A percentile compares a stretch with the other conserved stretches of the same genome.
Conservation (phyloP, 176 grass and related monocot genomes). For the Oryza brachyantha region DNA sequence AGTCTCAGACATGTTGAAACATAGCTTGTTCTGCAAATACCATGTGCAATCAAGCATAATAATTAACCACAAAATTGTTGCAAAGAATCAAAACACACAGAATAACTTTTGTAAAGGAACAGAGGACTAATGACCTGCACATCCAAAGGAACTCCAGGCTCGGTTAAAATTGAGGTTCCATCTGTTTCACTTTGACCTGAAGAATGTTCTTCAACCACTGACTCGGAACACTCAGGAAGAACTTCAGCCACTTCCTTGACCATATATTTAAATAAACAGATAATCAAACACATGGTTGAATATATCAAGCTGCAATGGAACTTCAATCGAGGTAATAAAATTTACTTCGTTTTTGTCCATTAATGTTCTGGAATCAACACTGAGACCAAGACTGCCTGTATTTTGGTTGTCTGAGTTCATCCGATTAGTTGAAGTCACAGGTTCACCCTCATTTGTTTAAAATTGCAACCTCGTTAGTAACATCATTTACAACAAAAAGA, state of each 20-base stretch:
- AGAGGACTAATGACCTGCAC: slow-evolving; percentile 21
- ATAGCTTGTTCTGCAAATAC: slow-evolving; percentile 35
- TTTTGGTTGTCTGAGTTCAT: slow-evolving; percentile 28
- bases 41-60: slow-evolving; percentile 2
- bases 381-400: not conserved
- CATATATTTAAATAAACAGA: slow-evolving; percentile 42
- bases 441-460: slow-evolving; percentile 20
- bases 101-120: not conserved
- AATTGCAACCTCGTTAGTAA: not conserved
- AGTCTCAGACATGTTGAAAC: slow-evolving; percentile 9
- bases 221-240: slow-evolving; percentile 28
- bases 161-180: slow-evolving; percentile 19
- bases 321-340: slow-evolving; percentile 23
- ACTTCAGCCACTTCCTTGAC: slow-evolving; percentile 75
- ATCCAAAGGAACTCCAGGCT: slow-evolving; percentile 28
- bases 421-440: slow-evolving; percentile 9
- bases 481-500: slow-evolving; percentile 14
- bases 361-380: slow-evolving; percentile 20
- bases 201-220: slow-evolving; percentile 8
- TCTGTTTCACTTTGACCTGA: slow-evolving; percentile 23
- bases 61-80: slow-evolving; percentile 24
- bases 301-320: not conserved
- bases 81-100: not conserved
- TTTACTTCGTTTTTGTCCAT: slow-evolving; percentile 41
- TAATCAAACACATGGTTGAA: slow-evolving; percentile 29